phyloP scores from a whole-genome alignment of 495 filamentous ascomycete genomes.

The Aspergillus haitiensis region DNA sequence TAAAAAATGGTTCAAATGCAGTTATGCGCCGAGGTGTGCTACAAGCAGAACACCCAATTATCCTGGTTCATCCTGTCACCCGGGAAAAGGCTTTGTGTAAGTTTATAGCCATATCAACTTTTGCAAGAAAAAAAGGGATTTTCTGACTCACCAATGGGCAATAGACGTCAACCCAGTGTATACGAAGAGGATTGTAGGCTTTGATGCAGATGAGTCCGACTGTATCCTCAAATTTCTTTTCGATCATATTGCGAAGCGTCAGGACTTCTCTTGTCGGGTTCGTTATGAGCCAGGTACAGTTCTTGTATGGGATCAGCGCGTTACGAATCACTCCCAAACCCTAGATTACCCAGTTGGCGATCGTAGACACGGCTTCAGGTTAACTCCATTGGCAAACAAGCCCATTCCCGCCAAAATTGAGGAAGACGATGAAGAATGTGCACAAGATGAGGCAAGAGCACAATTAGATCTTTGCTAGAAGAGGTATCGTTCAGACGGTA shows the following conservation, averaged over 20 bases:
- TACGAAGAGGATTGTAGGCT: slow-evolving; percentile 16
- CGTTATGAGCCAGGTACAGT: slow-evolving; percentile 47
- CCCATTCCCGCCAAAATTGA: slow-evolving; percentile 24
- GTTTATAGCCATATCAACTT: neutral
- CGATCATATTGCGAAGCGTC: slow-evolving; percentile 41
- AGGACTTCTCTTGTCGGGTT: slow-evolving; percentile 49
- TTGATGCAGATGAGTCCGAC: slow-evolving; percentile 14
- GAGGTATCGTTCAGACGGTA: no score
- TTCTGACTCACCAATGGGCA: slow-evolving; percentile 6
- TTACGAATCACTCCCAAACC: slow-evolving; percentile 55
- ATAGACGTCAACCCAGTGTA: slow-evolving; percentile 14
- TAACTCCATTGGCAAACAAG: slow-evolving; percentile 46
- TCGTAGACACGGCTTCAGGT: slow-evolving; percentile 43
- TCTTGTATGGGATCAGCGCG: slow-evolving; percentile 44
- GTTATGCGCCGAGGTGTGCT: slow-evolving; percentile 67
- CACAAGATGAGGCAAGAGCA: no score
- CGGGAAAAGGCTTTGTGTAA: neutral
- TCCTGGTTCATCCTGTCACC: slow-evolving; percentile 39
- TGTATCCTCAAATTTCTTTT: slow-evolving; percentile 12
- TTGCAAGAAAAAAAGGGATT: neutral
- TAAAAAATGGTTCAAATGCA: slow-evolving; percentile 54
- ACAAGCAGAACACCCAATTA: slow-evolving; percentile 66
- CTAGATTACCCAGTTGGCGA: slow-evolving; percentile 52
- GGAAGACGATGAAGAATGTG: no score
- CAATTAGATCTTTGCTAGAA: no score